These are phyloP conservation scores for Talaromyces sp. DNA, from an alignment of 2,329 filamentous ascomycete species.

Conservation along the genomic window DNA sequence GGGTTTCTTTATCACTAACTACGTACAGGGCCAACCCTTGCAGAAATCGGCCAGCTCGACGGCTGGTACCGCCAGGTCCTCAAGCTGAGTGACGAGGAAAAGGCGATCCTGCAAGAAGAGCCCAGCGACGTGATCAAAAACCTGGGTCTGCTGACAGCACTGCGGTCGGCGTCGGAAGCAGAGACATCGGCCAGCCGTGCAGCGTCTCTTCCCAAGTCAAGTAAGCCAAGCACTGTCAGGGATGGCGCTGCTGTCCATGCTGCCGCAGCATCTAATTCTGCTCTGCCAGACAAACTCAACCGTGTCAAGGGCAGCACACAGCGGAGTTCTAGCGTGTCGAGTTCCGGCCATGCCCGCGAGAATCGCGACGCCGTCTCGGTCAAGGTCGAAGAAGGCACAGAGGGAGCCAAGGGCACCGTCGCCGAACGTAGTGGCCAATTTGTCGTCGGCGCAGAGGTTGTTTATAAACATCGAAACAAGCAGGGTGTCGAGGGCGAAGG, in stretches of 20 bases:
- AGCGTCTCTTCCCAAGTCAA: conserved; percentile 35
- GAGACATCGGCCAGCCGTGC: conserved; percentile 36
- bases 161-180: conserved; percentile 44
- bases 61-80: conserved; percentile 40
- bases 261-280: conserved; percentile 35
- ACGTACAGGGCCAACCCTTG: conserved; percentile 28
- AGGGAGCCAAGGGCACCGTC: conserved; percentile 36
- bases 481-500: conserved; percentile 47
- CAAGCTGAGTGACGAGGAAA: conserved; percentile 44
- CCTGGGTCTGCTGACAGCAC: conserved; percentile 42
- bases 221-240: conserved; percentile 37
- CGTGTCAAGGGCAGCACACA: conserved; percentile 36
- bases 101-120: conserved; percentile 42
- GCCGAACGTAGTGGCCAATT: conserved; percentile 41
- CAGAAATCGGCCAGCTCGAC: conserved; percentile 40
- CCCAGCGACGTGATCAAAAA: conserved; percentile 48
- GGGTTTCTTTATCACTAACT: not conserved
- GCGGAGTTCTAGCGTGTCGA: conserved; percentile 39
- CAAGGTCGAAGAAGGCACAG: conserved; percentile 39
- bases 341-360: conserved; percentile 32
- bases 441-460: conserved; percentile 43
- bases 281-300: conserved; percentile 35
- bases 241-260: conserved; percentile 41
- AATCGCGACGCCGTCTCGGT: conserved; percentile 29
- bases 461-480: conserved; percentile 47